Evolutionary conservation across 1,284 basidiomycete genomes (phyloP), one percentile per base, ranked within the genome.

Genomic region (Lentinula novae-zelandiae): DNA sequence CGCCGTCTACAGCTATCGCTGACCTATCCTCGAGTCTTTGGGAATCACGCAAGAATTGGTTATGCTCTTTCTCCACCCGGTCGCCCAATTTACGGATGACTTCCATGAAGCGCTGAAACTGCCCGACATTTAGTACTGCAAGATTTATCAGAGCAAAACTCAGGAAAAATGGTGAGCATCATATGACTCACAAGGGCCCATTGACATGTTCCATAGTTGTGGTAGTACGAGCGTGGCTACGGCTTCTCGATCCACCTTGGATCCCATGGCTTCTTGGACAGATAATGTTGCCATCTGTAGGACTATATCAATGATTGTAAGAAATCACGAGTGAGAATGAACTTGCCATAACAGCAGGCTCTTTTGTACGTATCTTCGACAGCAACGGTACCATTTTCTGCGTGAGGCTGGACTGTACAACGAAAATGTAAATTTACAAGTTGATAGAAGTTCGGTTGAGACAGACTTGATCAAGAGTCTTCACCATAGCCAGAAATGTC

Each of bases 201-300:
- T 96, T 1, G 92, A 95, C 94, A 98, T 96, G 1, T 89, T 81
- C 95, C 95, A 98, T 8, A 98, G 77, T 67, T 98, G 96, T 12
- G 95, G 95, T 15, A 98, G 79, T 13, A 98, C 93, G 39, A 96
- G 81, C 0, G 92, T 96, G 0, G 96, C 96, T 15, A 98, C 91
- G 3, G 95, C 93, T 74, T 98, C 95, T 51, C 95, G 83, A 67
- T 98, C 95, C 3, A 98, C 90, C 72, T 98, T 99, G 67, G 87
- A 83, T 1, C 95, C 93, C 94, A 98, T 97, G 3, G 92, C 93
- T 73, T 98, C 96, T 75, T 99, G 95, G 0, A 99, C 95, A 8
- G 86, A 88, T 48, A 98, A 77, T 0, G 95, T 97, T 0, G 95
- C 93, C 84, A 96, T 91, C 90, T 93, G 22, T 17, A 52, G 53